These are phyloP conservation scores for Paradendryphiella salina DNA, from an alignment of 2,329 filamentous ascomycete species.

Conservation along the genomic window DNA sequence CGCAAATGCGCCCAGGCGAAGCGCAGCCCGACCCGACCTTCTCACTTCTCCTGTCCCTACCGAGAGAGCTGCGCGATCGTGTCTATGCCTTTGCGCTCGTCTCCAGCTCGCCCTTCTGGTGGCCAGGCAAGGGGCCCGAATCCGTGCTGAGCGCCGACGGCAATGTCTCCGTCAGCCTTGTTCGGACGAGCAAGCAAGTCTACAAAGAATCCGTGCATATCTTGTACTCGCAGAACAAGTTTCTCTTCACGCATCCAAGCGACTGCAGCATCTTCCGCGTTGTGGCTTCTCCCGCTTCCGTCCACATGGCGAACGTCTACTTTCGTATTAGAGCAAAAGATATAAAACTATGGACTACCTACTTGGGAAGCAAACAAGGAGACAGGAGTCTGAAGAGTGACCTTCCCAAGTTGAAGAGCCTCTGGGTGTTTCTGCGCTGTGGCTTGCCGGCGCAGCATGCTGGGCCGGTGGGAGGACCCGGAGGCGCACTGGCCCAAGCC, in stretches of 20 bases:
- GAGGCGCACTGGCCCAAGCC: conserved; percentile 17
- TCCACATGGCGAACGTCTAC: conserved; percentile 36
- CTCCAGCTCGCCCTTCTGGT: conserved; percentile 41
- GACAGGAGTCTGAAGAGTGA: conserved; percentile 41
- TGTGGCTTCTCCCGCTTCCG: conserved; percentile 34
- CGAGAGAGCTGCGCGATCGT: conserved; percentile 44
- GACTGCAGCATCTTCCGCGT: conserved; percentile 49
- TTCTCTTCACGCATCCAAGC: conserved; percentile 46
- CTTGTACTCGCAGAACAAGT: conserved; percentile 45
- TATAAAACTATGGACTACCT: conserved; percentile 43
- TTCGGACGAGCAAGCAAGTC: conserved; percentile 36
- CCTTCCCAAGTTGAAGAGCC: conserved; percentile 41
- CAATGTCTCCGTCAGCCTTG: conserved; percentile 32
- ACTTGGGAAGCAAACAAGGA: conserved; percentile 37
- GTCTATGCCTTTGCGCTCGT: conserved; percentile 42
- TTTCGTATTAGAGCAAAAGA: conserved; percentile 46
- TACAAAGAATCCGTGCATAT: conserved; percentile 41
- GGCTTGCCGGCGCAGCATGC: conserved; percentile 9
- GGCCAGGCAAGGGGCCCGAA: conserved; percentile 29
- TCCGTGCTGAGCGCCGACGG: conserved; percentile 11
- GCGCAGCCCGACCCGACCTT: conserved; percentile 28
- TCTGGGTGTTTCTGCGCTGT: conserved; percentile 44
- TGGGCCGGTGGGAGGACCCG: conserved; percentile 9
- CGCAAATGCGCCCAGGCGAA: not conserved
- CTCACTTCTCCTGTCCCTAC: conserved; percentile 42